Evolutionary conservation across 192 early-diverging fungal species (phyloP).

Genomic region (Coemansia sp.): DNA sequence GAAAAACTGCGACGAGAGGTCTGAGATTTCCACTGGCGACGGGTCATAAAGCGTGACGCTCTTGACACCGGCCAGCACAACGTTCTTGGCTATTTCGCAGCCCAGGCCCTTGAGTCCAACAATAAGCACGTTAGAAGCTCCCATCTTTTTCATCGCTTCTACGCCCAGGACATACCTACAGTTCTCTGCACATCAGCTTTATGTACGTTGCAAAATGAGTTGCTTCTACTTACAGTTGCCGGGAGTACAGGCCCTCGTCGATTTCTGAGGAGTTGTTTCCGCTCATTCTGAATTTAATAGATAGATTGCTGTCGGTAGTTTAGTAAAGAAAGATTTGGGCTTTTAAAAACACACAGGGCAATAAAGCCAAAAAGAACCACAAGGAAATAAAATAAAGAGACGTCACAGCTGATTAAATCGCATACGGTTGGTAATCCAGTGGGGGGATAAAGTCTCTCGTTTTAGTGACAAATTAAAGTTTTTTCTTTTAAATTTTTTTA

Average conservation of each 20-base stretch:
- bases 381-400: not conserved
- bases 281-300: constrained; percentile 7
- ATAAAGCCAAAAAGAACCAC: constrained; percentile 5
- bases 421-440: not conserved
- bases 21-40: constrained; percentile 65
- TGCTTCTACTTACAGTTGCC: constrained; percentile 83
- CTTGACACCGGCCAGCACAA: constrained; percentile 98
- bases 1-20: constrained; percentile 92
- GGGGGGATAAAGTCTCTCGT: not conserved
- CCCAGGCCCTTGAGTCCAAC: constrained; percentile 95
- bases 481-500: not conserved
- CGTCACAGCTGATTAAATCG: constrained; percentile 10
- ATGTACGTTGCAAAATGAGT: too few species aligned
- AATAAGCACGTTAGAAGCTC: constrained; percentile 91
- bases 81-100: constrained; percentile 98
- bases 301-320: constrained; percentile 12
- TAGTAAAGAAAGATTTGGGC: constrained; percentile 10
- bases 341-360: constrained; percentile 2
- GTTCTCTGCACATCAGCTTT: not conserved
- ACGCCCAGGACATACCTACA: constrained; percentile 84
- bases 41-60: constrained; percentile 95
- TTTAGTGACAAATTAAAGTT: not conserved
- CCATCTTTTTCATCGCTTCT: constrained; percentile 99
- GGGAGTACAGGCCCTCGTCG: constrained; percentile 97
- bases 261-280: constrained; percentile 54